Conservation (phyloP, 1,284 basidiomycete genomes). For the Coniferiporia sulphurascens region DNA sequence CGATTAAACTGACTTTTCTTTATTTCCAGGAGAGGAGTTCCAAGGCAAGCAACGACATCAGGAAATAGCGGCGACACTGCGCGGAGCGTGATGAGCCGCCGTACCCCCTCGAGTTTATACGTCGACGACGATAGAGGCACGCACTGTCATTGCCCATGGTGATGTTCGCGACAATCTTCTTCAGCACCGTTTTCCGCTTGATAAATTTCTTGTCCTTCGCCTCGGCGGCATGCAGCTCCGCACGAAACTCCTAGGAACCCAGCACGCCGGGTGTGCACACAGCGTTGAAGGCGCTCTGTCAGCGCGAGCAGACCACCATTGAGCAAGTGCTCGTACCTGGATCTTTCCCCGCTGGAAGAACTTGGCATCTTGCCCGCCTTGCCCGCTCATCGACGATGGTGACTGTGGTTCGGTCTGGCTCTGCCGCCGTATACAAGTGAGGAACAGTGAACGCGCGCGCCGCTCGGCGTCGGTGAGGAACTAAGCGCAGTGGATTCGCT, state of each 20-base stretch:
- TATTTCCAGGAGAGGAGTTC: conserved; percentile 89
- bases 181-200: conserved; percentile 87
- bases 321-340: conserved; percentile 53
- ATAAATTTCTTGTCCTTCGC: conserved; percentile 91
- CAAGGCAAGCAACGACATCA: conserved; percentile 86
- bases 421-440: not conserved
- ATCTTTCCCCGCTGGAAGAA: conserved; percentile 91
- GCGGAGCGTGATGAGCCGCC: conserved; percentile 21
- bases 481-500: not conserved
- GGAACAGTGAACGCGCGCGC: not conserved
- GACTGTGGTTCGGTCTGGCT: not conserved
- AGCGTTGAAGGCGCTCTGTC: not conserved
- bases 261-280: not conserved
- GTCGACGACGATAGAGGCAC: conserved; percentile 31
- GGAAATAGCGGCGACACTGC: conserved; percentile 90
- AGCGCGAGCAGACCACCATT: not conserved
- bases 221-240: conserved; percentile 85
- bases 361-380: conserved; percentile 79
- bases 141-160: conserved; percentile 94
- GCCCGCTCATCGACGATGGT: conserved; percentile 43
- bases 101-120: not conserved
- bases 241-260: conserved; percentile 64
- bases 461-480: not conserved
- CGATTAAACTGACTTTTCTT: conserved; percentile 82
- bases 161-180: conserved; percentile 95